Percentiles rank a stretch among this genome's conserved stretches.
Evolutionary conservation across 345 rosid species (phyloP).

Genomic region (Heritiera fomes): DNA sequence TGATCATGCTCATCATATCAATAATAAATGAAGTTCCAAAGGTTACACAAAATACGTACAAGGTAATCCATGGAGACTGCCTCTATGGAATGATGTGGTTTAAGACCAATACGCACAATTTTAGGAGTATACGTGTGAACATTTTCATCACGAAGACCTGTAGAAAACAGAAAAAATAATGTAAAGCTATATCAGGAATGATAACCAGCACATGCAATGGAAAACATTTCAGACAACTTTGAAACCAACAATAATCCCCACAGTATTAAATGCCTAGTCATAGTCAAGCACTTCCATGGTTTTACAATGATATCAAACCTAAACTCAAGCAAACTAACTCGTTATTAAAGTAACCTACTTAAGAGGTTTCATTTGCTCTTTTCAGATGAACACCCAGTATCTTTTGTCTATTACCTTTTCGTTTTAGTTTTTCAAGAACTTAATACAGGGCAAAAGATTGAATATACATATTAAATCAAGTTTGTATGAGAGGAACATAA

Average conservation of each 20-base stretch:
- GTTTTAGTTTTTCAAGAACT: too few species aligned
- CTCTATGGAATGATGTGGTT: slow-evolving; percentile 84
- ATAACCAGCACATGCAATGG: not conserved
- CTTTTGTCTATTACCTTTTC: too few species aligned
- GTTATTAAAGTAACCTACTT: too few species aligned
- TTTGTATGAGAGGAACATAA: too few species aligned
- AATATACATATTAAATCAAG: too few species aligned
- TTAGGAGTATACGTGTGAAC: slow-evolving; percentile 69
- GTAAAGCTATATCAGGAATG: not conserved
- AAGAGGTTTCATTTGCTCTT: too few species aligned
- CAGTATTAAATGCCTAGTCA: too few species aligned
- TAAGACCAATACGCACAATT: slow-evolving; percentile 93
- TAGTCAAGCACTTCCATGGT: too few species aligned
- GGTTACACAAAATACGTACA: slow-evolving; percentile 49
- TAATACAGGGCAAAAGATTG: too few species aligned
- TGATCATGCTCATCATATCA: slow-evolving; percentile 15
- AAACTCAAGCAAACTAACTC: too few species aligned
- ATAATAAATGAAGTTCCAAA: slow-evolving; percentile 6
- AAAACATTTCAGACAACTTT: slow-evolving; percentile 18
- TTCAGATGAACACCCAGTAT: too few species aligned
- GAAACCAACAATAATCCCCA: not conserved
- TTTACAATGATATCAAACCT: too few species aligned
- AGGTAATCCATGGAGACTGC: slow-evolving; percentile 86
- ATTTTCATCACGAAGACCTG: slow-evolving; percentile 87
- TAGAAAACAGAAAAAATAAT: slow-evolving; percentile 19